Evolutionary conservation across 257 asterid genomes (phyloP).

Genomic region (Datura wrightii): DNA sequence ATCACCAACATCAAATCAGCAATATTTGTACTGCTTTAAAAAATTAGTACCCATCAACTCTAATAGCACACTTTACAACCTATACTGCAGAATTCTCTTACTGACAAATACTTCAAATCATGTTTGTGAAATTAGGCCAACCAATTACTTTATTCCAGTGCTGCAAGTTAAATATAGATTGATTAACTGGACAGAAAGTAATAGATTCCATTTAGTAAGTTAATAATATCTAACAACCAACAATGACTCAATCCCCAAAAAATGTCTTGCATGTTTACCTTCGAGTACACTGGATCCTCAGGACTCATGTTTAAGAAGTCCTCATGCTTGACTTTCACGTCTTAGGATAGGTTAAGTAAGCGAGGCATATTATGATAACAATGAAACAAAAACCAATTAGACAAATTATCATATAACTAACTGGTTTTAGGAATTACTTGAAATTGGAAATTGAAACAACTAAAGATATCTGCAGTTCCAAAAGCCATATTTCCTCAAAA

Average conservation of each 20-base stretch:
- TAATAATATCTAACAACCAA: neutral
- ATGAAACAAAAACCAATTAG: neutral
- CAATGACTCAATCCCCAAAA: neutral
- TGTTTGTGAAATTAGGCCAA: neutral
- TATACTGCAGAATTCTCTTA: neutral
- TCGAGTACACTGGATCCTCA: conserved; percentile 64
- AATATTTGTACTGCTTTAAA: neutral
- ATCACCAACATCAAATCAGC: neutral
- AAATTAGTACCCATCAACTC: neutral
- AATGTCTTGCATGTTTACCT: conserved; percentile 50
- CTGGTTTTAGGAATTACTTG: neutral
- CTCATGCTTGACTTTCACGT: conserved; percentile 69
- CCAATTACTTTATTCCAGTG: neutral
- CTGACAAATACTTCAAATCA: neutral
- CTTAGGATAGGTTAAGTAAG: conserved; percentile 67
- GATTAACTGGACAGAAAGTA: neutral
- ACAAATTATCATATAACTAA: neutral
- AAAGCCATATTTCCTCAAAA: conserved; percentile 15
- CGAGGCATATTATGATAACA: neutral
- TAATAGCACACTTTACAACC: neutral
- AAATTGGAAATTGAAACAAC: neutral
- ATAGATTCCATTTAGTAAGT: conserved; percentile 3
- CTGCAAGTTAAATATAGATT: neutral
- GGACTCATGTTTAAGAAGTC: conserved; percentile 83
- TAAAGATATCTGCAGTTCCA: neutral